Percentiles rank a stretch among this genome's conserved stretches.
Evolutionary conservation across 75 land plant genomes (phyloP).

Genomic region (Picea glauca): DNA sequence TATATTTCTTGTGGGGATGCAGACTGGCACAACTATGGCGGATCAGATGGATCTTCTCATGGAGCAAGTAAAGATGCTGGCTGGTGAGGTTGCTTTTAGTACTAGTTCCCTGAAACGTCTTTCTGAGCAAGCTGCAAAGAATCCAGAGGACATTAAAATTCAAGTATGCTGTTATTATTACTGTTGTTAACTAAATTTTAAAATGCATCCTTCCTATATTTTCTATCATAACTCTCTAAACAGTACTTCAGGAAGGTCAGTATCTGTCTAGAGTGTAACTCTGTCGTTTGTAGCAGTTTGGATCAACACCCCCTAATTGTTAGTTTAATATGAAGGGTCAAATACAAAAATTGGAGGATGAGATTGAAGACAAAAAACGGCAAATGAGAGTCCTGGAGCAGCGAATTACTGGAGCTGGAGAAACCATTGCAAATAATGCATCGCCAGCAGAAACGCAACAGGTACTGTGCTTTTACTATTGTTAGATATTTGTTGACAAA

Average conservation of each 20-base stretch:
- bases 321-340: constrained; percentile 27
- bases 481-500: too few species aligned
- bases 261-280: too few species aligned
- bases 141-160: constrained; percentile 63
- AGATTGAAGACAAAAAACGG: constrained; percentile 77
- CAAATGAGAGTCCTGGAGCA: constrained; percentile 82
- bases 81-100: constrained; percentile 90
- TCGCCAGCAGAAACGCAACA: constrained; percentile 86
- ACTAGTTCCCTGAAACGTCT: constrained; percentile 83
- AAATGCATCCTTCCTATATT: not conserved
- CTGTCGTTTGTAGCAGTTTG: not conserved
- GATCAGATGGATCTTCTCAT: constrained; percentile 87
- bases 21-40: constrained; percentile 63
- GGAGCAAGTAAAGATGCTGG: constrained; percentile 97
- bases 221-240: not conserved
- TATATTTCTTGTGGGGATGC: not conserved
- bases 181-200: constrained; percentile 4
- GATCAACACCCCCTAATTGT: not conserved
- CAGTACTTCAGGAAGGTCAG: not conserved
- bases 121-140: constrained; percentile 72
- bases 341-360: constrained; percentile 77
- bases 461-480: constrained; percentile 26
- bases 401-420: constrained; percentile 65
- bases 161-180: constrained; percentile 38
- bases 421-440: constrained; percentile 44